Evolutionary conservation across 2,329 filamentous ascomycete genomes (phyloP), one percentile per base, ranked within the genome.

Genomic region (Shiraia bambusicola): DNA sequence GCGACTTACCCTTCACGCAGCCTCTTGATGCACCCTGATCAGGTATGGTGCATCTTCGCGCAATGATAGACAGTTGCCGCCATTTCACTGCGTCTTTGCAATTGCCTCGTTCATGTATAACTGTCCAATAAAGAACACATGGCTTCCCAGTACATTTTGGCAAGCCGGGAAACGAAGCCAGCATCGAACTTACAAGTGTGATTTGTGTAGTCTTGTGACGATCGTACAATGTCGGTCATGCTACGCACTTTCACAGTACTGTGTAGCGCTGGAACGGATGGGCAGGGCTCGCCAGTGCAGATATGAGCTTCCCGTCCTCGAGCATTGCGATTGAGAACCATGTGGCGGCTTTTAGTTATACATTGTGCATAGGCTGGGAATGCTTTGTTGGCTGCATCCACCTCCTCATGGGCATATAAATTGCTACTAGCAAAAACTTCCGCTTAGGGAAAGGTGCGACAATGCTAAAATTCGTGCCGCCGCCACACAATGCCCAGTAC

Each of bases 21-120:
- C 69, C 63, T 6, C 56, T 50, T 16, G 76, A 46, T 1, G 71
- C 65, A 44, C 72, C 65, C 49, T 76, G 72, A 45, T 52, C 3
- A 56, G 24, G 12, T 52, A 30, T 1, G 54, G 50, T 3, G 48
- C 55, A 3, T 52, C 53, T n/a, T 49, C 38, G 2, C 42, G 39
- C 10, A 61, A 40, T 2, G 50, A 46, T 10, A 61, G 48, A 8
- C 53, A 46, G 13, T 63, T 61, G 2, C 59, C 58, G 7, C 49
- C 55, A 10, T 54, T 51, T 30, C 53, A 45, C 15, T 39, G 47
- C 49, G 49, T 51, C 8, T 47, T 24, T 7, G 26, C 37, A 36
- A 59, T 34, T 16, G 46, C 28, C 14, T 38, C 34, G 24, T 47
- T 42, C 17, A 49, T 43, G 36, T 47, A 26, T 38, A 45, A 14